Base-by-base conservation (phyloP, 306 rosid species). In the Lupinus albus region DNA sequence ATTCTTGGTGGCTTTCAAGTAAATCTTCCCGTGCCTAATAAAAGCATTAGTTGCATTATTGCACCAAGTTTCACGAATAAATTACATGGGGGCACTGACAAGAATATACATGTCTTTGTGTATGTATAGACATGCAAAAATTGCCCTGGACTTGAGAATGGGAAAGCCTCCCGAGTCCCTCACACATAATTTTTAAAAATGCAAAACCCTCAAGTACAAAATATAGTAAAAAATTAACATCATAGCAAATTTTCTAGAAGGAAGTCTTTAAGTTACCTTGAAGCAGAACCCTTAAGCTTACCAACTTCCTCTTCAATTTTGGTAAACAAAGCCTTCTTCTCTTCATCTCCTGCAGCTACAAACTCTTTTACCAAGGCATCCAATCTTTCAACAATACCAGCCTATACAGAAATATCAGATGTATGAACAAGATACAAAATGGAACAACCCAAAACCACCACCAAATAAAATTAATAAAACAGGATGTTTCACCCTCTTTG, bases 1-100 rank as follows among this genome's bases (percentile, higher is more conserved):
- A 61, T 72, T 91, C 80, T 86, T 91, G 77, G 92, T 92, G 68
- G 95, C 83, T 80, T 94, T 94, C 81, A 80, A 8, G 83, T 94
- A 94, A 39, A 94, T 84, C 87, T 88, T 94, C 16, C 99, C 97
- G 14, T 80, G 17, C 80, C 99, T 93, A 50, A 54, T 70, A 53
- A 18, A 70, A 56, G 38, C 2, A 61, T 15, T 11, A 65, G 46
- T 70, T 61, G 47, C 36, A 30, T 58, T 2, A 61, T 33, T 5
- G 35, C 41, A 41, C 36, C 44, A 54, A 65, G 42, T 15, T 63
- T 70, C 64, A 50, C 44, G 45, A 42, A 39, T 11, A 49, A 49
- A 35, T 10, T 8, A 60, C 18, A 47, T 30, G 5, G 11, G 9
- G 13, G n/a, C 8, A 36, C 30, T 53, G 1, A 25, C 38, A 8